Evolutionary conservation across 179 eudicot genomes (phyloP).

Genomic region (Beta lomatogona): DNA sequence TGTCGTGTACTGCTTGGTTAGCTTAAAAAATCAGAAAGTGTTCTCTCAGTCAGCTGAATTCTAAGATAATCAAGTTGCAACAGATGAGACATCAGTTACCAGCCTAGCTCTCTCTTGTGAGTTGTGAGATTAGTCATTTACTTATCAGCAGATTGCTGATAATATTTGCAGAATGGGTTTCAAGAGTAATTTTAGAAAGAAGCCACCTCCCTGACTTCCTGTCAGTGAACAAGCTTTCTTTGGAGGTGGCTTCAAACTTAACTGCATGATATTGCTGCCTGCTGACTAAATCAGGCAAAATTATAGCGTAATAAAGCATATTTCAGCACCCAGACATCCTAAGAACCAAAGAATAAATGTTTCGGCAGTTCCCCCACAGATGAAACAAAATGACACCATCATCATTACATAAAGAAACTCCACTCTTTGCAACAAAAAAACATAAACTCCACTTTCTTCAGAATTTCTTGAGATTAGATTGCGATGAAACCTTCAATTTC

Average conservation of each 20-base stretch:
- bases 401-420: background rate
- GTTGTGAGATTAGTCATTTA: background rate
- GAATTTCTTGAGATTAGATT: background rate
- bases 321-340: background rate
- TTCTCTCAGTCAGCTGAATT: background rate
- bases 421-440: background rate
- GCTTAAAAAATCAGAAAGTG: background rate
- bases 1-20: background rate
- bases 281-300: background rate
- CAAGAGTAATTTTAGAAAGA: background rate
- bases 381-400: background rate
- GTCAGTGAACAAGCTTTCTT: background rate
- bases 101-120: background rate
- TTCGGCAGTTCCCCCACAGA: background rate
- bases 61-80: background rate
- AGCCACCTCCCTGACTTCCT: background rate
- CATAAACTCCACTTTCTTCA: too few species aligned
- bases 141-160: too few species aligned
- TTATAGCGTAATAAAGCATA: too few species aligned
- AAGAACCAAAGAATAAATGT: background rate
- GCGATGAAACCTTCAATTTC: background rate
- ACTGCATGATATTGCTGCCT: background rate
- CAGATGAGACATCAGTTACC: background rate
- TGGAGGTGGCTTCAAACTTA: background rate
- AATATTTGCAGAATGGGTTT: background rate